Evolutionary conservation across 2,329 filamentous ascomycete genomes (phyloP).

Genomic region (Neonectria neomacrospora): DNA sequence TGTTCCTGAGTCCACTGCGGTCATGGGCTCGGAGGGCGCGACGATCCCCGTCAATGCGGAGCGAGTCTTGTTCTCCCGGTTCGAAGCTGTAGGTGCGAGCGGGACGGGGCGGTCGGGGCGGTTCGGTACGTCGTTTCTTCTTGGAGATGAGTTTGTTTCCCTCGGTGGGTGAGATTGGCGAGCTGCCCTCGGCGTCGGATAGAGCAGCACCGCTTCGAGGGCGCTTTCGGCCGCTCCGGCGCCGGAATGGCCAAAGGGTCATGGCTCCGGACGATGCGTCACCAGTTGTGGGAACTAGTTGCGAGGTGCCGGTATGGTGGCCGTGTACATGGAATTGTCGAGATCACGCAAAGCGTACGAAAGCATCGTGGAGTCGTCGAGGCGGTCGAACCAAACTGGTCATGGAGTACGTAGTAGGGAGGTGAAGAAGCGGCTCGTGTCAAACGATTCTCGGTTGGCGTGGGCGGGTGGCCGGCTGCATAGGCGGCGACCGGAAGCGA

Average conservation of each 20-base stretch:
- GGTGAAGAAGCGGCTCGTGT: slow-evolving; percentile 33
- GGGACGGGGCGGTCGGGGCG: slow-evolving; percentile 60
- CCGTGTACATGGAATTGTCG: slow-evolving; percentile 38
- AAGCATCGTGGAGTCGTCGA: slow-evolving; percentile 45
- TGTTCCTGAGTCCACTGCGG: slow-evolving; percentile 31
- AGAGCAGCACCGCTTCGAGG: slow-evolving; percentile 64
- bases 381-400: slow-evolving; percentile 41
- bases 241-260: slow-evolving; percentile 87
- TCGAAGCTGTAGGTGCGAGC: slow-evolving; percentile 71
- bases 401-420: slow-evolving; percentile 36
- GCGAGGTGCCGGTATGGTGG: slow-evolving; percentile 36
- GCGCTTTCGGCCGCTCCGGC: slow-evolving; percentile 74
- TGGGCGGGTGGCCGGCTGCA: slow-evolving; percentile 26
- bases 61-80: slow-evolving; percentile 66
- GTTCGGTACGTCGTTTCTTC: slow-evolving; percentile 58
- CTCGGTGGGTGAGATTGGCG: slow-evolving; percentile 51
- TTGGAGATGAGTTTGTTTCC: slow-evolving; percentile 44
- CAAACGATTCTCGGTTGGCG: slow-evolving; percentile 36
- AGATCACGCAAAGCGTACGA: slow-evolving; percentile 43
- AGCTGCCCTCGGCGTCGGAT: slow-evolving; percentile 61
- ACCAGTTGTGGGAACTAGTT: slow-evolving; percentile 39
- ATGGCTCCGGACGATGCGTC: slow-evolving; percentile 57
- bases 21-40: slow-evolving; percentile 37
- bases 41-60: slow-evolving; percentile 53
- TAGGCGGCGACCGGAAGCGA: slow-evolving; percentile 22